Evolutionary conservation across 148 eudicot species (phyloP), one percentile per base, ranked within the genome.

Genomic region (Silene latifolia): DNA sequence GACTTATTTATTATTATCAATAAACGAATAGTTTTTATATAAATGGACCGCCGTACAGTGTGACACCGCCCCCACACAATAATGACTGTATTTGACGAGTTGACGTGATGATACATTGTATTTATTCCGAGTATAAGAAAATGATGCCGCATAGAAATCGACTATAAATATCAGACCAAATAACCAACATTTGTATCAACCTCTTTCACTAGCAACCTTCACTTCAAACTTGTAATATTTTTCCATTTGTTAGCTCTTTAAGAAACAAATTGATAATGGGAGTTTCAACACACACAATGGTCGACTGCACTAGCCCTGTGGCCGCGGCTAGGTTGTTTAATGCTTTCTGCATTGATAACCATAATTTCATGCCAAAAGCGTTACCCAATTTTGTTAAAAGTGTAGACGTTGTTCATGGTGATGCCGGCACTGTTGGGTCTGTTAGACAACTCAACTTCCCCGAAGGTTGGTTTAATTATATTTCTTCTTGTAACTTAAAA

Each of bases 311-410:
- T 3, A 74, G 63, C 78, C 12, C 74, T 4, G 64, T 82, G 11
- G 79, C 81, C 15, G 56, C 76, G 2, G 24, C 73, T 1, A 24
- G 85, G 73, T 13, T 71, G 59, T 82, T 78, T 61, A 62, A 82
- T 64, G 85, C 85, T 54, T 42, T 78, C 7, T n/a, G 72, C 59
- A 20, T 71, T 48, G 82, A 82, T 69, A 75, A 72, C 72, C 82
- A 82, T 64, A 79, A 72, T 57, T 74, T 79, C 64, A 15, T 79
- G 42, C 82, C 85, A 11, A 82, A 82, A 65, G 71, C 76, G 12
- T 19, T 72, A 35, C 82, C 77, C 15, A 74, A 66, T 0, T 60
- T 78, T 15, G 68, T 76, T 51, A 66, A 80, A 13, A 62, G 72
- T 44, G 44, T 81, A 10, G 69, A 66, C 8, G 68, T 81, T 73